Evolutionary conservation across 495 filamentous ascomycete genomes (phyloP), one percentile per base, ranked within the genome.

Genomic region (Hypoxylon fragiforme): DNA sequence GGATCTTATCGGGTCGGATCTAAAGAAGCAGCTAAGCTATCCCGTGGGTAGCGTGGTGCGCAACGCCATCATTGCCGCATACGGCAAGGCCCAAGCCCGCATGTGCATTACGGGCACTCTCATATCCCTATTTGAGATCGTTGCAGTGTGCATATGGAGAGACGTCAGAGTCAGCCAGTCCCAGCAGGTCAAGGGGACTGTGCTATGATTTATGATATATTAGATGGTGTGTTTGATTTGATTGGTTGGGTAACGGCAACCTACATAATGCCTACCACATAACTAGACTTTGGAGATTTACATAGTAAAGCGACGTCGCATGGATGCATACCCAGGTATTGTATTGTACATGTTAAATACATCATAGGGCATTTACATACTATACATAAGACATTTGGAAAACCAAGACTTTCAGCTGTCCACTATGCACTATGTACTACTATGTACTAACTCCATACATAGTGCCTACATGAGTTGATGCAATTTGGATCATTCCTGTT

Each of bases 51-150:
- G 72, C 3, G 74, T 77, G 0, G 78, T 76, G 32, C 71, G 85
- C 19, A 67, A 70, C 19, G 86, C 84, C 7, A 86, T 89, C 54
- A 80, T 85, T 32, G 70, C 75, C 7, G 79, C 84, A 1, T 89
- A 89, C 42, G 77, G 70, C 12, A 62, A 73, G 9, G 70, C 74
- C 0, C 80, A 83, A 63, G 68, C 56, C 34, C 66, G 67, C 9
- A 76, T 81, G 74, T 66, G 77, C 42, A 73, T 81, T 53, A 74
- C 72, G 7, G 77, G 65, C 5, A 63, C 55, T 3, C 22, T 65
- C 16, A 41, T 63, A 21, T 63, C 65, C 3, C 48, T 68, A 37
- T 44, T 81, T 35, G 70, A 69, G 6, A 59, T 81, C 12, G 49
- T 70, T 1, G 73, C 70, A 44, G 74, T 81, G 28, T 46, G 72